Evolutionary conservation across 495 filamentous ascomycete genomes (phyloP).

Genomic region (Penicillium parvum): DNA sequence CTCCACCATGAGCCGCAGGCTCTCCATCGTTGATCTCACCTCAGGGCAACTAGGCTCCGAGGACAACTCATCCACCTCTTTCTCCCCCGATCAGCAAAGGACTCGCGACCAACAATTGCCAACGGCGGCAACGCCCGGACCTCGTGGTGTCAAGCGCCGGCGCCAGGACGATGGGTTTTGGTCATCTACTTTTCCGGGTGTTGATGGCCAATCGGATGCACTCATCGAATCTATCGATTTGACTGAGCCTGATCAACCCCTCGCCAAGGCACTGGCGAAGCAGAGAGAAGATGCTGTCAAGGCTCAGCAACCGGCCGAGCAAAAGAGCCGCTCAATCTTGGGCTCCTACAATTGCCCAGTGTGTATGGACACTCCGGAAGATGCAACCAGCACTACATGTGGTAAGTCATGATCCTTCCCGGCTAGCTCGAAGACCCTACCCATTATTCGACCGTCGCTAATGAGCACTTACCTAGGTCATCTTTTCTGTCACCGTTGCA

Average conservation of each 20-base stretch:
- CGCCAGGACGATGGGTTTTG: not conserved
- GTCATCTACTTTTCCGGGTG: not conserved
- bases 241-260: slow-evolving; percentile 41
- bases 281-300: slow-evolving; percentile 44
- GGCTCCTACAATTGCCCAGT: slow-evolving; percentile 16
- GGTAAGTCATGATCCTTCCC: slow-evolving; percentile 5
- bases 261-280: slow-evolving; percentile 45
- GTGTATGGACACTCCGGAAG: slow-evolving; percentile 17
- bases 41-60: not conserved
- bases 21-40: slow-evolving; percentile 17
- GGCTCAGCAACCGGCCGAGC: slow-evolving; percentile 25
- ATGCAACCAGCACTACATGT: slow-evolving; percentile 17
- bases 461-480: slow-evolving; percentile 8
- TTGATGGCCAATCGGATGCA: slow-evolving; percentile 1
- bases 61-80: not conserved
- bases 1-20: slow-evolving; percentile 13
- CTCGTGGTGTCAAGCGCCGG: slow-evolving; percentile 14
- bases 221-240: slow-evolving; percentile 15
- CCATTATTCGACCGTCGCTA: not conserved
- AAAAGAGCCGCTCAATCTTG: not conserved
- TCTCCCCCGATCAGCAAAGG: not conserved
- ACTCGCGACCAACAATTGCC: not conserved
- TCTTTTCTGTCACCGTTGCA: slow-evolving; percentile 17
- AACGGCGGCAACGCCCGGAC: slow-evolving; percentile 11
- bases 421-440: not conserved